Base-by-base conservation (phyloP, 2,329 filamentous ascomycete species). In the Beauveria australis region DNA sequence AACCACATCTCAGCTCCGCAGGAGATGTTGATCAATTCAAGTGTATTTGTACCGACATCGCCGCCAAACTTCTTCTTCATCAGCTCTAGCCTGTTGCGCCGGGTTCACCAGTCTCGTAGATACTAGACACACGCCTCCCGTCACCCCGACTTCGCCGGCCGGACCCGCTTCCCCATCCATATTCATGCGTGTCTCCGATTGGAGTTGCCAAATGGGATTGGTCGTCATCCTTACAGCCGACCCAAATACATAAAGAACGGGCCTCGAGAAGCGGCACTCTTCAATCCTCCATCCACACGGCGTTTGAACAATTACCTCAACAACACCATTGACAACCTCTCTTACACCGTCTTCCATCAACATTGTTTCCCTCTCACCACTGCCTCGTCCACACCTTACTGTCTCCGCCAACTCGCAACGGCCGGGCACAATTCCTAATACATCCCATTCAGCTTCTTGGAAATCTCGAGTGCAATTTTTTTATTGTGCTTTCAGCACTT, bases 161-260 rank as follows among this genome's bases (percentile, higher is more conserved):
- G 41, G 58, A 60, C 58, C 58, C 58, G 58, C 58, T 54, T 54
- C 58, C 54, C 51, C 58, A 60, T 53, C 43, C 43, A 16, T 19
- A 28, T 37, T 9, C 47, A 53, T 24, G 56, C 44, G 19, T 14
- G 16, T 49, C 16, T 33, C 10, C 24, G 43, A 33, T 40, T 59
- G 47, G 55, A 22, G 41, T 33, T 46, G 37, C 40, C 48, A 19
- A 46, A 52, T 59, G 26, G 57, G 28, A 59, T 48, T 53, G 58
- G 51, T 44, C 8, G 43, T 18, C 30, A 28, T 41, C 41, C 30
- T 49, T 9, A 26, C 22, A 30, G 30, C 37, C 22, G 37, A 24
- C 9, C 41, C 5, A 44, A 49, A 4, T 24, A 28, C 43, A 48
- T 57, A 48, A 57, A 49, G n/a, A 24, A 57, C 14, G 18, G 28